These are phyloP conservation scores for Teratosphaeria zuluensis DNA, from an alignment of 2,329 filamentous ascomycete genomes.

Conservation along the genomic window DNA sequence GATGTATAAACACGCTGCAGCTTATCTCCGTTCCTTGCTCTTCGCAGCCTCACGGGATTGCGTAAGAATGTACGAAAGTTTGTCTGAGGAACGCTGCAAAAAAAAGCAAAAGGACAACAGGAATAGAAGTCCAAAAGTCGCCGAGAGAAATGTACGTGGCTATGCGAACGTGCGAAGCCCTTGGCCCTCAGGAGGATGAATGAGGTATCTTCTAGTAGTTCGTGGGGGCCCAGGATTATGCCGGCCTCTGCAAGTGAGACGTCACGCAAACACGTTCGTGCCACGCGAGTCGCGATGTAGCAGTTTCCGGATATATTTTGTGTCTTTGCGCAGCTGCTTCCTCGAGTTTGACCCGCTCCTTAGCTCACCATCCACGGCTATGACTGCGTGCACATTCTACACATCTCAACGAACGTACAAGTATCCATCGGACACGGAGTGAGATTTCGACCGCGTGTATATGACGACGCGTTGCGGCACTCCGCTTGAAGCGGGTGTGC, in stretches of 20 bases:
- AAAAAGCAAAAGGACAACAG: background rate
- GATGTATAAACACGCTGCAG: background rate
- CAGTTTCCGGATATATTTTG: background rate
- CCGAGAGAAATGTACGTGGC: background rate
- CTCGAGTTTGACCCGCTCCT: background rate
- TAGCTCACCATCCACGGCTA: background rate
- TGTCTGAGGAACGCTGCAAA: background rate
- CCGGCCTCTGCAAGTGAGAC: background rate
- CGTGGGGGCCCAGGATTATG: background rate
- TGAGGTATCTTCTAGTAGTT: background rate
- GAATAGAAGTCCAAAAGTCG: background rate
- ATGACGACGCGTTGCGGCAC: background rate
- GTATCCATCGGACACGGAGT: background rate
- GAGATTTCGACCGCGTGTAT: background rate
- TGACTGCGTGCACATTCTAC: background rate
- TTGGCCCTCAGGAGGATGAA: background rate
- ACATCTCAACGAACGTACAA: background rate
- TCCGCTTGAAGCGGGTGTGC: background rate
- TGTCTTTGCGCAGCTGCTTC: background rate
- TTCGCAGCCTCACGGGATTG: background rate
- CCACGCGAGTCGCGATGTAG: background rate
- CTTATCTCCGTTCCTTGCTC: background rate
- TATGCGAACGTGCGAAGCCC: too few species aligned
- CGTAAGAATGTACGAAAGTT: background rate
- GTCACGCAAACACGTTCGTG: background rate